Evolutionary conservation across 2,329 filamentous ascomycete species (phyloP), one percentile per base, ranked within the genome.

Genomic region (Ustilaginoidea virens): DNA sequence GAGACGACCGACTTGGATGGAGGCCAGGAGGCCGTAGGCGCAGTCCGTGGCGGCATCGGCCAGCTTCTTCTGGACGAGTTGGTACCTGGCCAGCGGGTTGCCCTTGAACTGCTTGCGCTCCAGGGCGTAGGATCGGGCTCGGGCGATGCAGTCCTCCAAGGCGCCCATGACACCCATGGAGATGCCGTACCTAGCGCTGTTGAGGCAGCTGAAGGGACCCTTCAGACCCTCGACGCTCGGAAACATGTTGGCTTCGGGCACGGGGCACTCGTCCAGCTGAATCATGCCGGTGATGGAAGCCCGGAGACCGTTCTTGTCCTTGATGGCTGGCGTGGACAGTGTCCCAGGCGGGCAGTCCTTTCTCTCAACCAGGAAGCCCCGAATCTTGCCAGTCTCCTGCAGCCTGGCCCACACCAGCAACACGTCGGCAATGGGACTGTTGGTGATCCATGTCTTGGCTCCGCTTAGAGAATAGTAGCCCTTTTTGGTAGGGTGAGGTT

Each of bases 201-300:
- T 98, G 38, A 98, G 66, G 49, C 90, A 98, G 37, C 79, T 78
- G 49, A 98, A 98, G 3, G 90, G 90, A 0, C 90, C 90, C 35
- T 60, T 69, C 18, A 98, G 63, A 5, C 90, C 90, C 50, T 93
- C 81, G 5, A 93, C 69, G 2, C 80, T 70, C 1, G 86, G 86
- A 45, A 98, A 85, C 85, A 98, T 92, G 58, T 94, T 93, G 42
- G 73, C 80, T 40, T 77, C 74, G 0, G 85, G 76, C 1, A 98
- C 83, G 1, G 90, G 87, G 40, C 81, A 86, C 37, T 80, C 74
- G 39, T 94, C 87, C 47, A 98, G 68, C 42, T 93, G 85, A 40
- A 98, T 94, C 90, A 96, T 96, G 33, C 90, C 90, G 1, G 90
- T 98, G 38, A 94, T 80, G 9, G 82, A 92, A 9, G 90, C 90